Percentiles rank a stretch among this genome's conserved stretches.
These are phyloP conservation scores for Ilyonectria destructans DNA, from an alignment of 2,329 filamentous ascomycete genomes.

Conservation along the genomic window DNA sequence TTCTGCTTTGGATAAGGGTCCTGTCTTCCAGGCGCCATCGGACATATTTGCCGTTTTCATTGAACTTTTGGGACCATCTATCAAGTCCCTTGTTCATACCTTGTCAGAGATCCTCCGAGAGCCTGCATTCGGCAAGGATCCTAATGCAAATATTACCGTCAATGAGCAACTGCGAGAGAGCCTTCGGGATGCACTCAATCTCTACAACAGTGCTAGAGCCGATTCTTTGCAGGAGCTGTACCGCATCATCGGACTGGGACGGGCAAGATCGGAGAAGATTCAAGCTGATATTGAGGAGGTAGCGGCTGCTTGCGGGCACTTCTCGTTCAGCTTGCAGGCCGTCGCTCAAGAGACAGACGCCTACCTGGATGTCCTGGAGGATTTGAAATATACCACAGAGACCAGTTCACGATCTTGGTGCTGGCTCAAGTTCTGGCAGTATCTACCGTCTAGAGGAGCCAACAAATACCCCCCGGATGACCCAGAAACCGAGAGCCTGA, in stretches of 20 bases:
- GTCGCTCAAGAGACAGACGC: slow-evolving; percentile 91
- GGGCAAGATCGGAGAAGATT: slow-evolving; percentile 79
- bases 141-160: slow-evolving; percentile 79
- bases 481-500: slow-evolving; percentile 60
- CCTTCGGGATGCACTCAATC: slow-evolving; percentile 82
- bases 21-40: slow-evolving; percentile 73
- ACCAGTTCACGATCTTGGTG: slow-evolving; percentile 78
- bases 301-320: slow-evolving; percentile 97
- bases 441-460: slow-evolving; percentile 29
- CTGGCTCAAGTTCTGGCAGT: slow-evolving; percentile 88
- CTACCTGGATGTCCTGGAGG: slow-evolving; percentile 88
- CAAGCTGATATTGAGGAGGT: slow-evolving; percentile 98
- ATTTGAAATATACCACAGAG: slow-evolving; percentile 82
- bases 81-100: slow-evolving; percentile 96
- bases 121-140: slow-evolving; percentile 82
- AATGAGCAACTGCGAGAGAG: slow-evolving; percentile 88
- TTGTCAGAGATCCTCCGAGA: slow-evolving; percentile 91
- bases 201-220: slow-evolving; percentile 84
- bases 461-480: slow-evolving; percentile 51
- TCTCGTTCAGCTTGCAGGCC: slow-evolving; percentile 91
- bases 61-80: slow-evolving; percentile 88
- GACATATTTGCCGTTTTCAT: slow-evolving; percentile 97
- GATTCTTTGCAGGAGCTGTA: slow-evolving; percentile 87
- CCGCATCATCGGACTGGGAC: slow-evolving; percentile 81
- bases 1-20: slow-evolving; percentile 48